Conservation (phyloP, 768 basidiomycete species). For the Amanita subjunquillea region DNA sequence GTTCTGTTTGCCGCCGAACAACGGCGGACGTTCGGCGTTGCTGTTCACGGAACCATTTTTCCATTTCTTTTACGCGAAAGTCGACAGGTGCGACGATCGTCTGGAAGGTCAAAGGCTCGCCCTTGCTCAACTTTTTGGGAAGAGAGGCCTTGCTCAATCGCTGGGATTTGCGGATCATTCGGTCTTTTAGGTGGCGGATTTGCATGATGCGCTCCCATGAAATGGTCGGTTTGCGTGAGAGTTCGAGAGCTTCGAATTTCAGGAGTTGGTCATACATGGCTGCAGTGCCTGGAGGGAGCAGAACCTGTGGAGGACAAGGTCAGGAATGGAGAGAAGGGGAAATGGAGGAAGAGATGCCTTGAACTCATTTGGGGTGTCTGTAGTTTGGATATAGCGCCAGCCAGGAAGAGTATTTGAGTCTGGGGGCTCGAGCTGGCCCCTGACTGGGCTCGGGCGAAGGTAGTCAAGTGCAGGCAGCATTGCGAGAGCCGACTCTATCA, state of each 20-base stretch:
- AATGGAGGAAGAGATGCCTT: conserved; percentile 31
- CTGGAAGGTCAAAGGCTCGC: conserved; percentile 40
- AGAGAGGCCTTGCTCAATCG: conserved; percentile 25
- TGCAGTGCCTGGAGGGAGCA: conserved; percentile 59
- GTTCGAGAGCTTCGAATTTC: conserved; percentile 49
- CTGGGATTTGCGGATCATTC: conserved; percentile 74
- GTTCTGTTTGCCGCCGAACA: neutral
- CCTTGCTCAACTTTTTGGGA: conserved; percentile 13
- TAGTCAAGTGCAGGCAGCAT: conserved; percentile 33
- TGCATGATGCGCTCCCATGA: conserved; percentile 64
- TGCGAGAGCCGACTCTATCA: conserved; percentile 3
- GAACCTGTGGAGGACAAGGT: conserved; percentile 31
- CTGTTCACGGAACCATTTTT: conserved; percentile 61
- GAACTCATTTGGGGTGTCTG: conserved; percentile 67
- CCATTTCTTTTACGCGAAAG: conserved; percentile 72
- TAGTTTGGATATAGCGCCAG: conserved; percentile 67
- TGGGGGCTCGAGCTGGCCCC: conserved; percentile 67
- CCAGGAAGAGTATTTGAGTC: conserved; percentile 45
- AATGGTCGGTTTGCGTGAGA: conserved; percentile 42
- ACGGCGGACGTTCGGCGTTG: conserved; percentile 19
- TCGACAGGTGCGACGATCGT: conserved; percentile 61
- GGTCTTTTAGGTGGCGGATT: conserved; percentile 70
- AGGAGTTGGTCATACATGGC: conserved; percentile 57
- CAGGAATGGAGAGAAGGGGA: neutral
- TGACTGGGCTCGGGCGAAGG: conserved; percentile 52